Percentiles rank a stretch among this genome's conserved stretches.
Evolutionary conservation across 2,329 filamentous ascomycete species (phyloP).

Genomic region (Thermothelomyces thermophilus): DNA sequence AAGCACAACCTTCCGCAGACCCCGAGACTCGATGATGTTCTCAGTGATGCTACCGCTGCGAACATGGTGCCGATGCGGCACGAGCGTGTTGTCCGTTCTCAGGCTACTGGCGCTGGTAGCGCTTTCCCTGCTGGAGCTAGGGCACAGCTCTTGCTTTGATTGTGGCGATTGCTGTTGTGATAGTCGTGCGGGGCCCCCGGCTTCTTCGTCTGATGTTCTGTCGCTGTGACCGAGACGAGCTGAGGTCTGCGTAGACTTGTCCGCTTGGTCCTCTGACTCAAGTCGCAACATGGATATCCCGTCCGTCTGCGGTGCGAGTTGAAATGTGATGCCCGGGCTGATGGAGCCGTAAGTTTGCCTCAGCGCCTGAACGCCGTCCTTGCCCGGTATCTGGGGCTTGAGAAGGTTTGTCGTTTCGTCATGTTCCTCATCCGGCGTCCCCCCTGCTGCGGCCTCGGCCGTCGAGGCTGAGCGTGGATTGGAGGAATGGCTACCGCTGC

Average conservation of each 20-base stretch:
- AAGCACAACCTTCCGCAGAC: conserved; percentile 68
- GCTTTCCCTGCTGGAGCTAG: conserved; percentile 21
- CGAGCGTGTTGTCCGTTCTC: conserved; percentile 11
- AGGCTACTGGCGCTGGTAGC: conserved; percentile 11
- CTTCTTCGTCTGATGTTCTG: not conserved
- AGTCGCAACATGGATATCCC: conserved; percentile 15
- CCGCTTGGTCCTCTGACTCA: conserved; percentile 22
- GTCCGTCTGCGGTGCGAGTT: conserved; percentile 23
- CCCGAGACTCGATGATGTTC: conserved; percentile 66
- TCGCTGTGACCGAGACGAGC: conserved; percentile 10
- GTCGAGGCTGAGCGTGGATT: conserved; percentile 22
- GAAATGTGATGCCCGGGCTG: conserved; percentile 19
- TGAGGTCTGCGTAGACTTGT: conserved; percentile 25
- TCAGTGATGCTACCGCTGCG: conserved; percentile 74
- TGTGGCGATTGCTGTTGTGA: conserved; percentile 10
- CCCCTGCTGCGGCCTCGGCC: conserved; percentile 12
- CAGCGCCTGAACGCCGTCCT: conserved; percentile 59
- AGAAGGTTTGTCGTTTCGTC: conserved; percentile 40
- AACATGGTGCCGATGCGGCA: conserved; percentile 37
- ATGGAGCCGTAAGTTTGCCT: conserved; percentile 48
- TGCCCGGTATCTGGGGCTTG: conserved; percentile 49
- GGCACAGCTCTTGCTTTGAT: not conserved
- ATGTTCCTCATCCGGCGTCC: conserved; percentile 20
- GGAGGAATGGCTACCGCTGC: conserved; percentile 19
- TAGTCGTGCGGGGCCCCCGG: not conserved